Conservation (phyloP, 352 stramenopile genomes). For the Elongisporangium anandrum region DNA sequence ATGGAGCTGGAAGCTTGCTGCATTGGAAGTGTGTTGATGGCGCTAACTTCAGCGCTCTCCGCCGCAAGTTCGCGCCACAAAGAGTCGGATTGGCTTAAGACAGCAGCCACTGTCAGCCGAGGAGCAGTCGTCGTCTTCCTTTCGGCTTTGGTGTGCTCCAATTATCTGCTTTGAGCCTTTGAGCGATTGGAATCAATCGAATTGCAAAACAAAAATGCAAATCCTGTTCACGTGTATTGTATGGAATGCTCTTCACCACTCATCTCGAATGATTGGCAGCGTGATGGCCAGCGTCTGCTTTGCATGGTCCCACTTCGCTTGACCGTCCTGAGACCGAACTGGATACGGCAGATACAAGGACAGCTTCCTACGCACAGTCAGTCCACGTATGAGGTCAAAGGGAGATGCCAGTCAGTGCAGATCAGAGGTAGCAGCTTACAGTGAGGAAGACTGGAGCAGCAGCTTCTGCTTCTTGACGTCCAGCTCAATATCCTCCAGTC, state of each 20-base stretch:
- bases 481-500: slow-evolving; percentile 68
- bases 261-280: slow-evolving; percentile 68
- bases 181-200: too few species aligned
- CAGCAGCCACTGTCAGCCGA: too few species aligned
- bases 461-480: slow-evolving; percentile 81
- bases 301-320: slow-evolving; percentile 65
- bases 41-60: too few species aligned
- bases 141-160: too few species aligned
- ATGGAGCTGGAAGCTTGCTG: too few species aligned
- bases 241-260: slow-evolving; percentile 41
- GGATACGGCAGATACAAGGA: slow-evolving; percentile 69
- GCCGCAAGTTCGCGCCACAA: too few species aligned
- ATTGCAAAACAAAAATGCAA: too few species aligned
- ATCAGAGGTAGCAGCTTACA: slow-evolving; percentile 29
- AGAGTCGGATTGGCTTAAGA: too few species aligned
- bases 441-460: slow-evolving; percentile 47
- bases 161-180: too few species aligned
- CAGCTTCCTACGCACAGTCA: slow-evolving; percentile 39
- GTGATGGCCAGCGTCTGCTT: slow-evolving; percentile 50
- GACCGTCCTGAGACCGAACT: slow-evolving; percentile 60
- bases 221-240: too few species aligned
- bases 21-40: too few species aligned
- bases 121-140: too few species aligned
- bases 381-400: slow-evolving; percentile 6
- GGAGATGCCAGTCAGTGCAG: background rate